Evolutionary conservation across 495 filamentous ascomycete species (phyloP).

Genomic region (Penicillium verhagenii): DNA sequence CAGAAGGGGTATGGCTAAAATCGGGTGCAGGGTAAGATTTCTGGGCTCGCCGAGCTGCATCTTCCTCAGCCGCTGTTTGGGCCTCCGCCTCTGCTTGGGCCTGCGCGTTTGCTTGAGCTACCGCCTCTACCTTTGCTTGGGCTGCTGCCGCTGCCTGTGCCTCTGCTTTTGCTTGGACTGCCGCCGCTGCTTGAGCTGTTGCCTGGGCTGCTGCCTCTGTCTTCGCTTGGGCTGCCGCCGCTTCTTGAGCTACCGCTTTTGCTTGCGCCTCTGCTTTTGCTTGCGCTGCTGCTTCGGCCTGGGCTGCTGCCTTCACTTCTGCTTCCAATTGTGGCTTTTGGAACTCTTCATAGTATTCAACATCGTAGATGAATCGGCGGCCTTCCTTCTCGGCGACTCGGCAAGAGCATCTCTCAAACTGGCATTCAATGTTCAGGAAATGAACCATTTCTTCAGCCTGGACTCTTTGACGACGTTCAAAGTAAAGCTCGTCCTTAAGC

Average conservation of each 20-base stretch:
- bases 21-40: slow-evolving; percentile 1
- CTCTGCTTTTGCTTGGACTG: not conserved
- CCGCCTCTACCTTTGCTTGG: not conserved
- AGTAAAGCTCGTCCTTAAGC: slow-evolving; percentile 59
- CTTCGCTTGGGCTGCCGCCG: not conserved
- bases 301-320: slow-evolving; percentile 1
- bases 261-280: slow-evolving; percentile 2
- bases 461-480: slow-evolving; percentile 63
- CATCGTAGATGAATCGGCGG: slow-evolving; percentile 51
- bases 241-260: not conserved
- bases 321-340: slow-evolving; percentile 26
- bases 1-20: slow-evolving; percentile 20
- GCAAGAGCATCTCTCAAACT: slow-evolving; percentile 69
- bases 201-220: not conserved
- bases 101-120: not conserved
- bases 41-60: slow-evolving; percentile 2
- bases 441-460: slow-evolving; percentile 71
- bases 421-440: slow-evolving; percentile 82
- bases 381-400: slow-evolving; percentile 52
- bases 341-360: slow-evolving; percentile 24
- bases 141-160: not conserved
- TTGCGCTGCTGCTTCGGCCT: not conserved
- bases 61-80: not conserved
- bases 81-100: slow-evolving; percentile 3
- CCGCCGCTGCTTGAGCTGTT: not conserved